Base-by-base conservation (phyloP, 192 early-diverging fungal species). In the Linnemannia elongata region DNA sequence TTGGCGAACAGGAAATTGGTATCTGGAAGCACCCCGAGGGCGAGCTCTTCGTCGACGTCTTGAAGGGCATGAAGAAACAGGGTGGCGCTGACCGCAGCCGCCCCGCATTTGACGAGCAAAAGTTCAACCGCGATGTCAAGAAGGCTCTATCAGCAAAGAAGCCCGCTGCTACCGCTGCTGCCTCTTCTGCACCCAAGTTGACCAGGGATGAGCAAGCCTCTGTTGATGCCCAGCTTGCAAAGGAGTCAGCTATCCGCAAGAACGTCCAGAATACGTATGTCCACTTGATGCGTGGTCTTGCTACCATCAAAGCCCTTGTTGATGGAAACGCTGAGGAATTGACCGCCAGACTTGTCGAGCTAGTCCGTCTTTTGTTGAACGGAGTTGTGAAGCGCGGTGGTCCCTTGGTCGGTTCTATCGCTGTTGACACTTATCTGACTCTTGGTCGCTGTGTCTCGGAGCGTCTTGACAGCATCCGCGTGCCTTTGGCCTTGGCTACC, bases 41-140 rank as follows among this genome's bases (percentile, higher is more conserved):
- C 8, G 89, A 90, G 35, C 80, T 94, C n/a, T 96, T 89, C 87
- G 89, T 92, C 39, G 94, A 97, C 82, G 91, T 92, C 72, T 78
- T 91, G 42, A 92, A 92, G 76, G 94, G 93, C 17, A 86, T 88
- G 63, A 92, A 93, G 70, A 93, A 92, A 78, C 92, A 90, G 35
- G 83, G 82, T 35, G 87, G 78, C 44, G 88, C 88, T 20, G 79
- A 83, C 36, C 81, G 85, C 24, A 90, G 91, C 52, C 87, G 91
- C 27, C 90, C 91, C 38, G 90, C 79, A 33, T 94, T 91, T 72
- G 91, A 92, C 24, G 94, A 96, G 52, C 92, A 95, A 87, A 93
- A 96, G 76, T 97, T 95, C 94, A 96, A 96, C 90, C 91, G 89
- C 17, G 94, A 96, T 45, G 75, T 96, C 18, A 93, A 92, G 72